Conservation (phyloP, 371 early-diverging fungal species). For the Mucor piriformis region DNA sequence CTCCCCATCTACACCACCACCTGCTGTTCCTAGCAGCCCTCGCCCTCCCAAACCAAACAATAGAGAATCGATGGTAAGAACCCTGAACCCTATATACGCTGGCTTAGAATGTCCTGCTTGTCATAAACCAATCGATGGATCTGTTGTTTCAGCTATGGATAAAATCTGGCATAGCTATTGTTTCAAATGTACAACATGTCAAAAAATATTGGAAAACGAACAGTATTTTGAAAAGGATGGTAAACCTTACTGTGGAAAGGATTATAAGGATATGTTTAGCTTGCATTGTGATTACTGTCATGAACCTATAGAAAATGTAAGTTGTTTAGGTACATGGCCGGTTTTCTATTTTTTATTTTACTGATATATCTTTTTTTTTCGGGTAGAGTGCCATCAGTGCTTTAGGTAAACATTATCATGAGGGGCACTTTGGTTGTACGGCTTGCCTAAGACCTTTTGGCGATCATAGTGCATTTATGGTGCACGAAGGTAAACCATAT, state of each 20-base stretch:
- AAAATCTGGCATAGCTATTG: conserved; percentile 26
- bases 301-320: conserved; percentile 28
- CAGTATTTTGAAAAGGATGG: conserved; percentile 24
- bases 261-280: conserved; percentile 22
- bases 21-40: conserved; percentile 15
- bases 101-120: conserved; percentile 24
- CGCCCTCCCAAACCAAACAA: conserved; percentile 3
- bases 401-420: conserved; percentile 32
- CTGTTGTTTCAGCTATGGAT: conserved; percentile 23
- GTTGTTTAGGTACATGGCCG: too few relatives aligned
- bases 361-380: neutral
- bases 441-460: conserved; percentile 22
- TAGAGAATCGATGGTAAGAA: conserved; percentile 8
- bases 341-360: too few relatives aligned
- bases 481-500: conserved; percentile 25
- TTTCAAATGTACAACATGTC: conserved; percentile 21
- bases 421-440: conserved; percentile 26
- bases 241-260: conserved; percentile 18
- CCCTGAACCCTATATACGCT: conserved; percentile 18
- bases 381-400: conserved; percentile 19
- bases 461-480: conserved; percentile 18
- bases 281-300: conserved; percentile 24
- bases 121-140: conserved; percentile 19
- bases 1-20: conserved; percentile 7
- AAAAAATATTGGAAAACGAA: conserved; percentile 16